Percentiles rank a stretch among this genome's conserved stretches.
Conservation (phyloP, 1,284 basidiomycete genomes). For the Somion occarium region DNA sequence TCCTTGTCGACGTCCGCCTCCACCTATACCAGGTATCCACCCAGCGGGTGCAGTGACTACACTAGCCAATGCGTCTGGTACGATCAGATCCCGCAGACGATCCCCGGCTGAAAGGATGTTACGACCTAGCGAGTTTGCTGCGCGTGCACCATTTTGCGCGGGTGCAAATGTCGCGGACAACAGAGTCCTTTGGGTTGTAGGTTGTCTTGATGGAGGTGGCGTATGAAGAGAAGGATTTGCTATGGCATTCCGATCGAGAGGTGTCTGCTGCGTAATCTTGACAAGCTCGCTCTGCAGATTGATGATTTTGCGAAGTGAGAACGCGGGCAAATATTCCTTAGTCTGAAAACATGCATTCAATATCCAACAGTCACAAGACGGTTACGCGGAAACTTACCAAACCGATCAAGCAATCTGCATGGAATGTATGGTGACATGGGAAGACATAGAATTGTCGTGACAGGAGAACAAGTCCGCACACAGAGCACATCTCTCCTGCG, state of each 20-base stretch:
- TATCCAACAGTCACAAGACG: too few relatives aligned
- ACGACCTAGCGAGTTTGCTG: slow-evolving; percentile 65
- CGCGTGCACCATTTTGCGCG: slow-evolving; percentile 54
- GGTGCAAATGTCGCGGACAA: slow-evolving; percentile 69
- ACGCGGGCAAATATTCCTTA: slow-evolving; percentile 83
- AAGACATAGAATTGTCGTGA: slow-evolving; percentile 97
- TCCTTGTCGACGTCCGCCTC: slow-evolving; percentile 31
- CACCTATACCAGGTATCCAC: slow-evolving; percentile 64
- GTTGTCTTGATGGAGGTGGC: slow-evolving; percentile 37
- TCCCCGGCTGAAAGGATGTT: slow-evolving; percentile 88
- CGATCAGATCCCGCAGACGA: slow-evolving; percentile 82
- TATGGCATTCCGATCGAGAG: slow-evolving; percentile 31
- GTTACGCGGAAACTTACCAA: slow-evolving; percentile 59
- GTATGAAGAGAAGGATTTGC: slow-evolving; percentile 28
- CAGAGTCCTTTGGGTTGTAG: slow-evolving; percentile 52
- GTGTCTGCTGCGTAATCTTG: slow-evolving; percentile 39
- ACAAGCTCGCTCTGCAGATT: slow-evolving; percentile 80
- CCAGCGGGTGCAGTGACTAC: slow-evolving; percentile 58
- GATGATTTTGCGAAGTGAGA: slow-evolving; percentile 78
- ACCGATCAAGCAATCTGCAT: slow-evolving; percentile 90
- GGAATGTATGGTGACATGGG: slow-evolving; percentile 95
- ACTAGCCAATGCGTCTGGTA: slow-evolving; percentile 84
- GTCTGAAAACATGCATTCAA: slow-evolving; percentile 47
- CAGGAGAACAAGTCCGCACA: slow-evolving; percentile 73
- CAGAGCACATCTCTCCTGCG: slow-evolving; percentile 80